phyloP scores from a whole-genome alignment of 768 basidiomycete genomes.

The Tricholoma matsutake region DNA sequence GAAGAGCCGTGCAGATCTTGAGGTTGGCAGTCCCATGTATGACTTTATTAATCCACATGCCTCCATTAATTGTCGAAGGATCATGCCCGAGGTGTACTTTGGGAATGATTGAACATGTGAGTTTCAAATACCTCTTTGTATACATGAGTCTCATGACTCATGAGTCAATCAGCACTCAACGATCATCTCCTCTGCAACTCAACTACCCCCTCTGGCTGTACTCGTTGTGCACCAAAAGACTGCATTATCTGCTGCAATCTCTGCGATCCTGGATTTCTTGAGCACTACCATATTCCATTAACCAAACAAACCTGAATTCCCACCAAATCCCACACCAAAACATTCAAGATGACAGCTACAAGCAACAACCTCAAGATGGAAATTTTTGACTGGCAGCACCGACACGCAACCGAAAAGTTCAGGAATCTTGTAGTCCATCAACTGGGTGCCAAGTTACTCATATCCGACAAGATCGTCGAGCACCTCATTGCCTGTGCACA shows the following conservation, averaged over 20 bases:
- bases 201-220: neutral
- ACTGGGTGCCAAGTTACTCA: slow-evolving; percentile 2
- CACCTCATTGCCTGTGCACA: neutral
- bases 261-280: slow-evolving; percentile 5
- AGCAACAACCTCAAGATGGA: too few species aligned
- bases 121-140: too few species aligned
- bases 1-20: slow-evolving; percentile 17
- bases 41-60: slow-evolving; percentile 8
- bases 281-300: slow-evolving; percentile 1
- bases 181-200: slow-evolving; percentile 8
- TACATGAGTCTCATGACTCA: neutral
- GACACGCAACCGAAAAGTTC: neutral
- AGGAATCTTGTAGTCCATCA: neutral
- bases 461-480: neutral
- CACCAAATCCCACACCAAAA: neutral
- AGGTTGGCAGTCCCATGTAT: slow-evolving; percentile 2
- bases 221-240: too few species aligned
- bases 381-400: neutral
- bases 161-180: neutral
- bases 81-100: slow-evolving; percentile 4
- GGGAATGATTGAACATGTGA: slow-evolving; percentile 2
- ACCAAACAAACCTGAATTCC: neutral
- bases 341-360: neutral
- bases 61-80: neutral
- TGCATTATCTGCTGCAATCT: slow-evolving; percentile 8